Evolutionary conservation across 495 filamentous ascomycete genomes (phyloP), one percentile per base, ranked within the genome.

Genomic region (Penicillium soppii): DNA sequence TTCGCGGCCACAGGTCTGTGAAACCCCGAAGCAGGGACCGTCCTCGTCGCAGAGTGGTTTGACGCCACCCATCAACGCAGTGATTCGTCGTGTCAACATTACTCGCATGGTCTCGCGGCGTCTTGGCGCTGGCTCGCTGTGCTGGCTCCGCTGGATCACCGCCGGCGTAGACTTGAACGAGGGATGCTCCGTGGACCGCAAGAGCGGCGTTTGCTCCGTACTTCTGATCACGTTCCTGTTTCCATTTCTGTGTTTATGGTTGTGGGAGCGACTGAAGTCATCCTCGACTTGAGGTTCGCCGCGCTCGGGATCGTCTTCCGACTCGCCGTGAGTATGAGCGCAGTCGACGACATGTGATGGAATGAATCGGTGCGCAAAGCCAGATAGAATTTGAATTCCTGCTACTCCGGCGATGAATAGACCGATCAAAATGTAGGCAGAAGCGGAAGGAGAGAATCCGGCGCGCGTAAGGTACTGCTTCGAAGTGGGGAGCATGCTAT

Each of bases 291-390:
- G 47, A 61, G 30, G 22, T 38, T 61, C 45, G 58, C 61, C 68
- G 36, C 56, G 64, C 35, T 70, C 59, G 46, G 59, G 59, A 33
- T 75, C 70, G n/a, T 56, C 42, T 36, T 67, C 71, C 54, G 65
- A 53, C 15, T 66, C 53, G n/a, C 37, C 50, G 50, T 96, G 91
- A 30, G 76, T 85, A 65, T 95, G 90, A 46, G 92, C 88, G 69
- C 94, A 98, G 65, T 91, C 90, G 47, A 97, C 92, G 19, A 95
- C 84, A 61, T 94, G 88, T n/a, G 91, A 94, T 0, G 95, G 94
- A 39, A 97, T 85, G 61, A 84, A 85, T 20, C 77, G 82, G 66
- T 98, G 94, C 20, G 97, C 64, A 12, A 95, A 63, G 17, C 83
- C 80, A 2, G 94, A 96, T 17, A 95, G 54, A 39, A 90, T 55